Evolutionary conservation across 2,329 filamentous ascomycete genomes (phyloP).

Genomic region (Neonectria neomacrospora): DNA sequence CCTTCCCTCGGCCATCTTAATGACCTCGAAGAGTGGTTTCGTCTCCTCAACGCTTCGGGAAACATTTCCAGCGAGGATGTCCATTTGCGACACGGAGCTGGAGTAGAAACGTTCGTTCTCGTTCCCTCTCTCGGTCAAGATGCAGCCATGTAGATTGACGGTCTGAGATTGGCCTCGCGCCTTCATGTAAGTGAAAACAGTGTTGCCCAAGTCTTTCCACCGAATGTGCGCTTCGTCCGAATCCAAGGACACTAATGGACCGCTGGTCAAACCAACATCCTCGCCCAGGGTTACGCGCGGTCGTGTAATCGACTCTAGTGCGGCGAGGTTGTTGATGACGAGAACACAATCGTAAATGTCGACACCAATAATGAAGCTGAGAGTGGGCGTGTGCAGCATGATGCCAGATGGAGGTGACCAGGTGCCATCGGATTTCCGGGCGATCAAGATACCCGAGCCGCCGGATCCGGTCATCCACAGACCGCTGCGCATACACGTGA

Average conservation of each 20-base stretch:
- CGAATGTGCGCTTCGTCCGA: conserved; percentile 62
- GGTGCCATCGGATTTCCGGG: conserved; percentile 82
- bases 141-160: conserved; percentile 66
- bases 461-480: conserved; percentile 92
- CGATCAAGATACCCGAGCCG: conserved; percentile 88
- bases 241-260: conserved; percentile 73
- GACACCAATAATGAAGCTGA: conserved; percentile 90
- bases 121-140: conserved; percentile 66
- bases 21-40: conserved; percentile 77
- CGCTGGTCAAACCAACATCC: conserved; percentile 80
- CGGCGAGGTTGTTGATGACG: conserved; percentile 87
- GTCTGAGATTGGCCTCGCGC: conserved; percentile 65
- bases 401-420: conserved; percentile 95
- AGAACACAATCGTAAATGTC: conserved; percentile 97
- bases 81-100: conserved; percentile 61
- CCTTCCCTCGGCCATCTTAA: conserved; percentile 89
- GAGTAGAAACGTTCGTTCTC: conserved; percentile 71
- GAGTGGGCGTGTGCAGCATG: conserved; percentile 86
- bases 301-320: conserved; percentile 85
- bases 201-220: conserved; percentile 64
- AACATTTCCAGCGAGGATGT: conserved; percentile 68
- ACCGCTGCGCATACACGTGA: conserved; percentile 94
- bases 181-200: conserved; percentile 69
- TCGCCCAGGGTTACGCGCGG: conserved; percentile 83
- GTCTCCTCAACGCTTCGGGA: conserved; percentile 65